Evolutionary conservation across 2,329 filamentous ascomycete species (phyloP).

Genomic region (Cordyceps cateniannulata): DNA sequence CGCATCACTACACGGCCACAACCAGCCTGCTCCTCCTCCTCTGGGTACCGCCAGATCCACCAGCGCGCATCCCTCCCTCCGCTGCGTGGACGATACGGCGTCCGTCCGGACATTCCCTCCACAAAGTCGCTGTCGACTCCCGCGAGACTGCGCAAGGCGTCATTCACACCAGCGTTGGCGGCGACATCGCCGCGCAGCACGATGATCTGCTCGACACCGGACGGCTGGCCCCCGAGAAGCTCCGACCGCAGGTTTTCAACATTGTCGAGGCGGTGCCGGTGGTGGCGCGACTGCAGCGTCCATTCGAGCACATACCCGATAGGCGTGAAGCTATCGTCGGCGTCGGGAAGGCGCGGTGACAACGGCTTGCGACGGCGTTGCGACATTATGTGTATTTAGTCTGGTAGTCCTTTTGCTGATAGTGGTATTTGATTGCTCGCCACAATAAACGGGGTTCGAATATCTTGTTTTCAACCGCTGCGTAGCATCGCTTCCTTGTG

Average conservation of each 20-base stretch:
- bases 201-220: slow-evolving; percentile 8
- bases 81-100: slow-evolving; percentile 9
- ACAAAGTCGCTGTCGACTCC: slow-evolving; percentile 13
- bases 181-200: background rate
- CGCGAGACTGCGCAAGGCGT: slow-evolving; percentile 5
- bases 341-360: background rate
- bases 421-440: background rate
- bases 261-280: slow-evolving; percentile 12
- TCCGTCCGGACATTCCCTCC: slow-evolving; percentile 1
- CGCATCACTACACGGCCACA: background rate
- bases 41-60: slow-evolving; percentile 15
- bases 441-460: too few relatives aligned
- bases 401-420: background rate
- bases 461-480: background rate
- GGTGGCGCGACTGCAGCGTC: slow-evolving; percentile 9
- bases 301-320: slow-evolving; percentile 17
- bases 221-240: slow-evolving; percentile 4
- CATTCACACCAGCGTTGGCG: background rate
- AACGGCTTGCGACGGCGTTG: slow-evolving; percentile 1
- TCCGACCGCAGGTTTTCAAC: slow-evolving; percentile 14
- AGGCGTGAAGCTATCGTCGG: slow-evolving; percentile 7
- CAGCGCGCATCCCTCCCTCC: background rate
- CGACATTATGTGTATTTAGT: background rate
- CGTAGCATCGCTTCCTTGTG: background rate
- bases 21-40: background rate